These are phyloP conservation scores for Crucibulum laeve DNA, from an alignment of 768 basidiomycete genomes.

Conservation along the genomic window DNA sequence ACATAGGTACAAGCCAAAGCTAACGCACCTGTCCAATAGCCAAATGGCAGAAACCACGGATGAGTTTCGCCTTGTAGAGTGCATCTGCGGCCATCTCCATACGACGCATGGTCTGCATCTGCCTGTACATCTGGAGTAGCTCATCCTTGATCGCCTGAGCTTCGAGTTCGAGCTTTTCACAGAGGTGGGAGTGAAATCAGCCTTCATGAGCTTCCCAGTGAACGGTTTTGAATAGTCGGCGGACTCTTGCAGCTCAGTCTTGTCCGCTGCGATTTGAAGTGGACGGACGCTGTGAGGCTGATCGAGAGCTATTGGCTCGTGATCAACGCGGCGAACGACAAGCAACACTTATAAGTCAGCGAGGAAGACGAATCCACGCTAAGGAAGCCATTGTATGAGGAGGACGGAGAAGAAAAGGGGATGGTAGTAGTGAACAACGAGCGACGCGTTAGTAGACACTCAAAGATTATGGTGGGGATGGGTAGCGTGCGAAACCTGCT, in stretches of 20 bases:
- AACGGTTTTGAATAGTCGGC: constrained; percentile 62
- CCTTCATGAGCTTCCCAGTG: constrained; percentile 86
- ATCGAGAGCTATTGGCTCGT: no score
- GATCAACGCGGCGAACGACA: no score
- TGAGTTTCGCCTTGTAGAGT: constrained; percentile 94
- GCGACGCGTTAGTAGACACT: no score
- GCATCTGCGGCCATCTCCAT: constrained; percentile 99
- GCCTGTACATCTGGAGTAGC: constrained; percentile 83
- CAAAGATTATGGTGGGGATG: no score
- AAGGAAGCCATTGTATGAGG: no score
- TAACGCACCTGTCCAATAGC: constrained; percentile 86
- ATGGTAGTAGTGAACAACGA: no score
- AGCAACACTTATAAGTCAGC: no score
- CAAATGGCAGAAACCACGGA: constrained; percentile 97
- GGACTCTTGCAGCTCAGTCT: constrained; percentile 53
- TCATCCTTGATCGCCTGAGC: constrained; percentile 82
- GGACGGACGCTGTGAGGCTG: constrained; percentile 40
- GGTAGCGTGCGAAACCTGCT: no score
- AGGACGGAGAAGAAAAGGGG: no score
- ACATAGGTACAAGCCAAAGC: background rate
- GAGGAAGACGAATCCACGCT: no score
- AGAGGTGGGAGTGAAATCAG: constrained; percentile 77
- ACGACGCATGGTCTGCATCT: constrained; percentile 89
- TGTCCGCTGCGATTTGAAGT: constrained; percentile 81
- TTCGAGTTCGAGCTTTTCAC: constrained; percentile 77